Base-by-base conservation (phyloP, 108 stramenopile species). In the Discostella stelligeroides region DNA sequence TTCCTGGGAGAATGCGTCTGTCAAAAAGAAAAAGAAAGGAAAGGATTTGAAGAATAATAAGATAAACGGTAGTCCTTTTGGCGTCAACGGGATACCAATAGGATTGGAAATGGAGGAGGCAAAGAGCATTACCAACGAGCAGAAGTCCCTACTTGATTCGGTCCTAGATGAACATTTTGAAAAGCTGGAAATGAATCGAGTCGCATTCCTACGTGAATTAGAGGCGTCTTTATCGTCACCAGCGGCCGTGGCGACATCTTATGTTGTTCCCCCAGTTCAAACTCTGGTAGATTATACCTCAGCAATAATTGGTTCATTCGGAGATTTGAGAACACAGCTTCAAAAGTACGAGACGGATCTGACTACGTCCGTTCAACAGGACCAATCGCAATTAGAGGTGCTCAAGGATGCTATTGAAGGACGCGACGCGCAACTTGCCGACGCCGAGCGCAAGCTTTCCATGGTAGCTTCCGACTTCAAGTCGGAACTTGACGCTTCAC, bases 111-210 rank as follows among this genome's bases (percentile, higher is more conserved):
- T 28, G 51, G 41, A 48, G 18, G 42, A 34, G 40, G 63, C 42
- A 63, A 25, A 58, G 47, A 14, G 0, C 2, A 13, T 29, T 20
- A 51, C 20, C 29, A 60, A 72, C 39, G 54, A 64, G 15, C 66
- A 67, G 18, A 54, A 60, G 3, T 57, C 48, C 9, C 38, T 57
- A 17, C 17, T 78, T 23, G 69, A 70, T 55, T 70, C 69, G 7
- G 76, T 77, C 42, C 39, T 69, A 27, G 82, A 82, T 54, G 53
- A 46, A 57, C 88, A 55, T 81, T 86, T 75, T 60, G 77, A 66
- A 58, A 82, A 55, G 83, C 53, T 92, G 62, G 91, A 89, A 62
- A 85, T 80, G 5, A 84, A 86, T 57, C 85, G 85, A 20, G 58
- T 63, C 37, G 76, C 69, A 24, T 78, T 78, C 41, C 60, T 78